Conservation (phyloP, 768 basidiomycete genomes). For the Suillus clintonianus region DNA sequence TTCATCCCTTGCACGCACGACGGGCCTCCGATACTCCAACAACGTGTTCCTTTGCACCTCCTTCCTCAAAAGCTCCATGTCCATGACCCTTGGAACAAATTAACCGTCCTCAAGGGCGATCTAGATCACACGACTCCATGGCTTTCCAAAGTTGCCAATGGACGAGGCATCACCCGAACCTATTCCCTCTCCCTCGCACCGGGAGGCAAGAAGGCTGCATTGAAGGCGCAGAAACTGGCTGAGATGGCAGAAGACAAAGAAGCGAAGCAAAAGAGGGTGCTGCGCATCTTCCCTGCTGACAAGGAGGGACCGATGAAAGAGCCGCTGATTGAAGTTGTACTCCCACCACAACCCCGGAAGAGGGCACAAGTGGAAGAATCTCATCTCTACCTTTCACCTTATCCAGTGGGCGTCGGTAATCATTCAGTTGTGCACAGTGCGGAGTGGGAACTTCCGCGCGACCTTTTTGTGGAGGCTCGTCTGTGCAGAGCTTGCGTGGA, state of each 20-base stretch:
- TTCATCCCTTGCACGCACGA: slow-evolving; percentile 34
- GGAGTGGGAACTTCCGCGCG: slow-evolving; percentile 53
- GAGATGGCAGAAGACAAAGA: slow-evolving; percentile 12
- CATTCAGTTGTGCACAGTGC: slow-evolving; percentile 55
- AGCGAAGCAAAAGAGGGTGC: slow-evolving; percentile 18
- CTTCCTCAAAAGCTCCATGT: slow-evolving; percentile 45
- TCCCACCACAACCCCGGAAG: slow-evolving; percentile 25
- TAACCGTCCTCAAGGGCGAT: slow-evolving; percentile 15
- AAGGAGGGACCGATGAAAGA: slow-evolving; percentile 22
- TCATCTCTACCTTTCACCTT: slow-evolving; percentile 52
- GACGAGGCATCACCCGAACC: slow-evolving; percentile 27
- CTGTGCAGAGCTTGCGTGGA: slow-evolving; percentile 43
- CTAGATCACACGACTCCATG: slow-evolving; percentile 19
- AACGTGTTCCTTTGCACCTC: slow-evolving; percentile 33
- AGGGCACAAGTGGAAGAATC: slow-evolving; percentile 35
- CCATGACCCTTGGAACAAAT: slow-evolving; percentile 44
- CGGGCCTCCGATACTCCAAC: slow-evolving; percentile 29
- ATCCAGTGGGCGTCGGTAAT: slow-evolving; percentile 44
- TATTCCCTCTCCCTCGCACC: slow-evolving; percentile 28
- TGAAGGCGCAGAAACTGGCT: slow-evolving; percentile 1
- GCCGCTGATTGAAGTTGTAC: slow-evolving; percentile 31
- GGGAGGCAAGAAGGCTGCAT: background rate
- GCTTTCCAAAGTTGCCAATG: slow-evolving; percentile 16
- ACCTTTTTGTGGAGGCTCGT: slow-evolving; percentile 33
- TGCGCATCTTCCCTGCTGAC: slow-evolving; percentile 20